phyloP scores from a whole-genome alignment of 2,329 filamentous ascomycete genomes.

The Myriosclerotinia curreyana region DNA sequence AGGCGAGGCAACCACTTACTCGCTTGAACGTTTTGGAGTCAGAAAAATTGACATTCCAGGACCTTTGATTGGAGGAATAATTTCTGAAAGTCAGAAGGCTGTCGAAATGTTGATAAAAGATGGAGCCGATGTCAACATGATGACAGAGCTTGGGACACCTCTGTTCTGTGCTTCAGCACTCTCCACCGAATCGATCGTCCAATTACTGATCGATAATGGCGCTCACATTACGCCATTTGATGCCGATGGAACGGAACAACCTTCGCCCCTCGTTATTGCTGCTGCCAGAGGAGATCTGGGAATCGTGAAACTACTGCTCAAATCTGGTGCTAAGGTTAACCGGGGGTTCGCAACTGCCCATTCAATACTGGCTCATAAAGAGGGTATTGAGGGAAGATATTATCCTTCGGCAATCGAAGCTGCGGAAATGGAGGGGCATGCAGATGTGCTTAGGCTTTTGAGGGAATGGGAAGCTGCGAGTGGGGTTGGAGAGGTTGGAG shows the following conservation, averaged over 20 bases:
- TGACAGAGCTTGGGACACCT: not conserved
- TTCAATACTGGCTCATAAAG: not conserved
- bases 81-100: not conserved
- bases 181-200: not conserved
- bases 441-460: not conserved
- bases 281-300: not conserved
- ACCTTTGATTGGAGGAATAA: not conserved
- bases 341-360: not conserved
- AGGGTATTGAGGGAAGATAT: not conserved
- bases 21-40: accelerated
- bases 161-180: not conserved
- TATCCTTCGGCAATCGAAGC: slow-evolving; percentile 4
- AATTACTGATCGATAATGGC: not conserved
- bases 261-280: not conserved
- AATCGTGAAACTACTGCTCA: not conserved
- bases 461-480: not conserved
- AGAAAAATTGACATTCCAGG: not conserved
- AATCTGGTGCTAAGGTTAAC: not conserved
- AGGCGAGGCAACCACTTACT: not conserved
- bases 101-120: not conserved
- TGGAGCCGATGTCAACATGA: not conserved
- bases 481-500: not conserved
- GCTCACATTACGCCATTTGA: not conserved
- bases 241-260: not conserved
- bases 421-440: not conserved